These are phyloP conservation scores for Zymoseptoria tritici DNA, from an alignment of 2,329 filamentous ascomycete genomes.

Conservation along the genomic window DNA sequence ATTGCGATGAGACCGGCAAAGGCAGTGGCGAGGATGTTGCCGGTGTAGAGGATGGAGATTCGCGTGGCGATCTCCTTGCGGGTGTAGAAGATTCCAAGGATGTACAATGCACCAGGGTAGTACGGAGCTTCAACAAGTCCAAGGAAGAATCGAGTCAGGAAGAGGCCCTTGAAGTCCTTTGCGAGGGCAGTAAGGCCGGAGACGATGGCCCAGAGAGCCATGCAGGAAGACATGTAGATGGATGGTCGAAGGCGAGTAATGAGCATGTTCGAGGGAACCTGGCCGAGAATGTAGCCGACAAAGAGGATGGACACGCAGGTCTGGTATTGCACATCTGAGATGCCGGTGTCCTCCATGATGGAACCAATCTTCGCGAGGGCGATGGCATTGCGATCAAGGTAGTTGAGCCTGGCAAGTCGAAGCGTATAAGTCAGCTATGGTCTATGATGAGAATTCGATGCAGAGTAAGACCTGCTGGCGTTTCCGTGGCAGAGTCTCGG, in stretches of 20 bases:
- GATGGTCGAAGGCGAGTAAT: constrained; percentile 35
- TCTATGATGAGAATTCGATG: neutral
- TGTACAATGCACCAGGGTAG: constrained; percentile 36
- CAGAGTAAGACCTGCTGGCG: neutral
- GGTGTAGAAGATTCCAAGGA: constrained; percentile 38
- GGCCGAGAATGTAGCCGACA: constrained; percentile 35
- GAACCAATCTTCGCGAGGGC: constrained; percentile 34
- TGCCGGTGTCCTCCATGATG: constrained; percentile 37
- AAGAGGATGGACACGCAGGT: constrained; percentile 2
- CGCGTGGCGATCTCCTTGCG: constrained; percentile 35
- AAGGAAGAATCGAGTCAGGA: constrained; percentile 18
- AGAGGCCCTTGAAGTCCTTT: constrained; percentile 19
- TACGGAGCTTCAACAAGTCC: constrained; percentile 7
- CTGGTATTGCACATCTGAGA: constrained; percentile 35
- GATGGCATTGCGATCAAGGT: constrained; percentile 37
- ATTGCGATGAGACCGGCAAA: constrained; percentile 54
- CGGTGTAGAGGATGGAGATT: constrained; percentile 29
- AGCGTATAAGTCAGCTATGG: neutral
- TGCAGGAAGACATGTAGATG: constrained; percentile 34
- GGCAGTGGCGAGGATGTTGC: constrained; percentile 49
- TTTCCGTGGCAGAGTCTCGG: neutral
- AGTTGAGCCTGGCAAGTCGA: constrained; percentile 17
- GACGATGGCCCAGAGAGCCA: constrained; percentile 31
- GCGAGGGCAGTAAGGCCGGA: constrained; percentile 18
- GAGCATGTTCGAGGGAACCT: constrained; percentile 39